Conservation (phyloP, 805 yeast species). For the Starmera quercuum region DNA sequence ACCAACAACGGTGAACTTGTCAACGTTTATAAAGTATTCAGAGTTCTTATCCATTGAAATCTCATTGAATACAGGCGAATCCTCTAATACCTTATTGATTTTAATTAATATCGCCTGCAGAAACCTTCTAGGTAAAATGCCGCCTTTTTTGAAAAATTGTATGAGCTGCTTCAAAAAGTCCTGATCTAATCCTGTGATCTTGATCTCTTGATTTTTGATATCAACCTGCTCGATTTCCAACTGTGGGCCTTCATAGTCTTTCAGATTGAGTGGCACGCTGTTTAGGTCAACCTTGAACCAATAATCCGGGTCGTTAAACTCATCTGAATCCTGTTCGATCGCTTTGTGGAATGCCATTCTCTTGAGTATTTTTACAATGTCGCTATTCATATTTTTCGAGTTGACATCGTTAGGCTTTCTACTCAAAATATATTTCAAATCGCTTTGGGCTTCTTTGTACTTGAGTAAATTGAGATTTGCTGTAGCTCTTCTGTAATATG, state of each 20-base stretch:
- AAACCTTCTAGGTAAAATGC: slow-evolving; percentile 69
- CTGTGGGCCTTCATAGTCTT: slow-evolving; percentile 50
- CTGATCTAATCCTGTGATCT: slow-evolving; percentile 28
- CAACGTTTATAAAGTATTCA: slow-evolving; percentile 22
- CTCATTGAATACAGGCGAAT: slow-evolving; percentile 75
- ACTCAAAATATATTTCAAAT: slow-evolving; percentile 55
- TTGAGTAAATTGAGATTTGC: slow-evolving; percentile 70
- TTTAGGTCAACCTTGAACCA: slow-evolving; percentile 18
- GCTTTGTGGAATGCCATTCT: slow-evolving; percentile 80
- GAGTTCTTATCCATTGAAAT: slow-evolving; percentile 26
- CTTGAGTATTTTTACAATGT: slow-evolving; percentile 59
- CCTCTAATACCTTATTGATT: slow-evolving; percentile 53
- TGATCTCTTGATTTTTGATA: slow-evolving; percentile 18
- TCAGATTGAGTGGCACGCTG: slow-evolving; percentile 35
- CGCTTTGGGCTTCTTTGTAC: slow-evolving; percentile 65
- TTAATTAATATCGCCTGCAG: slow-evolving; percentile 75
- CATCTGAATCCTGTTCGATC: slow-evolving; percentile 60
- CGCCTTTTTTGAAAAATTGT: slow-evolving; percentile 64
- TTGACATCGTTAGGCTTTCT: slow-evolving; percentile 61
- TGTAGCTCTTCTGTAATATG: slow-evolving; percentile 81
- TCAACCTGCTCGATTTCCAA: slow-evolving; percentile 34
- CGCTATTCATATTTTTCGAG: slow-evolving; percentile 55
- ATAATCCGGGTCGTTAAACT: slow-evolving; percentile 34
- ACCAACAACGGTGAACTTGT: slow-evolving; percentile 80
- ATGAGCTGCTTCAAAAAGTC: slow-evolving; percentile 61